Percentiles rank a stretch among this genome's conserved stretches.
Evolutionary conservation across 345 rosid species (phyloP).

Genomic region (Stellera chamaejasme): DNA sequence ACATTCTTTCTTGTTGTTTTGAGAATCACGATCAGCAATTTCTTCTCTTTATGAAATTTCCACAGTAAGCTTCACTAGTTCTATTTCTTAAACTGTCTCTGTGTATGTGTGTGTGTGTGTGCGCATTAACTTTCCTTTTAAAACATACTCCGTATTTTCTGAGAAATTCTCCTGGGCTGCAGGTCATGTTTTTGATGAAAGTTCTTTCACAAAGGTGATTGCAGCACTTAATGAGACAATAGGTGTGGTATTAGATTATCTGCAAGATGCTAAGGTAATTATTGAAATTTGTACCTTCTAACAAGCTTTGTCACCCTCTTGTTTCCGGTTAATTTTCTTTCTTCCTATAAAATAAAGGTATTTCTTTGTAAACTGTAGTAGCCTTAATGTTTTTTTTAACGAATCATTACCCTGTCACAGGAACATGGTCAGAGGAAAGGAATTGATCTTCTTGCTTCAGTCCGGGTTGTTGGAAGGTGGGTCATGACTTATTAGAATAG

Average conservation of each 20-base stretch:
- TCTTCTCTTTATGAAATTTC: no score
- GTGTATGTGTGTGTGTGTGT: no score
- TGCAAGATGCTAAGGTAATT: constrained; percentile 80
- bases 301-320: no score
- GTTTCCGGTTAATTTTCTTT: no score
- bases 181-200: constrained; percentile 45
- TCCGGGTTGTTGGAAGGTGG: constrained; percentile 81
- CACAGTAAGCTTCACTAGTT: no score
- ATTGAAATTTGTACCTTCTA: no score
- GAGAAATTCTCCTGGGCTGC: not conserved
- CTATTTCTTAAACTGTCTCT: no score
- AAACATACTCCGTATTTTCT: constrained; percentile 8
- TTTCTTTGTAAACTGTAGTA: no score
- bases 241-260: constrained; percentile 59
- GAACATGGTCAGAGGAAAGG: constrained; percentile 75
- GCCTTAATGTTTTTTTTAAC: no score
- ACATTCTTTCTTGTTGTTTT: no score
- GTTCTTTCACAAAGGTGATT: constrained; percentile 44
- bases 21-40: no score
- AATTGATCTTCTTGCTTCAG: constrained; percentile 91
- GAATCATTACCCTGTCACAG: constrained; percentile 26
- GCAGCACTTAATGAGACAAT: constrained; percentile 63
- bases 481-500: not conserved
- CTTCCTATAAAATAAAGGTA: no score
- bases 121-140: not conserved